A percentile compares a stretch with the other conserved stretches of the same genome.
Evolutionary conservation across 768 basidiomycete species (phyloP).

Genomic region (Polyporus arcularius): DNA sequence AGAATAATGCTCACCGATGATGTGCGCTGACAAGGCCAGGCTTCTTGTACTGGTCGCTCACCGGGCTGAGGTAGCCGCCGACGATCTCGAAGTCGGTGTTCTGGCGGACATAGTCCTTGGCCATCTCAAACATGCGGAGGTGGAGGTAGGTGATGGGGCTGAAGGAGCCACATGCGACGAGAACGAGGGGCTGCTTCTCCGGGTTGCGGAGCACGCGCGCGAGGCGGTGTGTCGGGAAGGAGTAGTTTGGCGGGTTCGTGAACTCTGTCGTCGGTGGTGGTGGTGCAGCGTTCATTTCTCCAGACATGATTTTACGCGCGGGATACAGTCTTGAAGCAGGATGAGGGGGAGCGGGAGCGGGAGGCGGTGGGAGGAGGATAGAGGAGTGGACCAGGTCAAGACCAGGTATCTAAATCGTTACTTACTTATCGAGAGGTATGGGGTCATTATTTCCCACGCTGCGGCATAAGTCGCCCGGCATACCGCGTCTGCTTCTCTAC

Average conservation of each 20-base stretch:
- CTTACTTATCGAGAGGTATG: slow-evolving; percentile 15
- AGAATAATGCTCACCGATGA: slow-evolving; percentile 69
- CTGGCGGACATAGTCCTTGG: slow-evolving; percentile 91
- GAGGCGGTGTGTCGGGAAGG: slow-evolving; percentile 70
- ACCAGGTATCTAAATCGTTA: slow-evolving; percentile 6
- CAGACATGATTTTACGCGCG: background rate
- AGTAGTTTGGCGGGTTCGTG: slow-evolving; percentile 65
- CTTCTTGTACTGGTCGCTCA: slow-evolving; percentile 96
- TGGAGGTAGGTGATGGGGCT: slow-evolving; percentile 98
- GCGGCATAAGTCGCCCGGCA: background rate
- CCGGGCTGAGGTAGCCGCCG: slow-evolving; percentile 95
- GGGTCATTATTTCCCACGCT: slow-evolving; percentile 31
- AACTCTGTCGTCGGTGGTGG: slow-evolving; percentile 36
- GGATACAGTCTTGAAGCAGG: background rate
- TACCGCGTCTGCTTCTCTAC: background rate
- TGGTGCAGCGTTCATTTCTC: slow-evolving; percentile 12
- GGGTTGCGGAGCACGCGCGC: slow-evolving; percentile 56
- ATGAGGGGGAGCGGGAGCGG: background rate
- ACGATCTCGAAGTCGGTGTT: slow-evolving; percentile 93
- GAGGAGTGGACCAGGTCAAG: slow-evolving; percentile 5
- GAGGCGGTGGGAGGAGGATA: background rate
- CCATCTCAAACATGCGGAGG: slow-evolving; percentile 99
- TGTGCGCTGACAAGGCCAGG: slow-evolving; percentile 84
- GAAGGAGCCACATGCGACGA: slow-evolving; percentile 98
- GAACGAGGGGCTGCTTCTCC: slow-evolving; percentile 81